Evolutionary conservation across 2,329 filamentous ascomycete genomes (phyloP).

Genomic region (Talaromyces albobiverticillius): DNA sequence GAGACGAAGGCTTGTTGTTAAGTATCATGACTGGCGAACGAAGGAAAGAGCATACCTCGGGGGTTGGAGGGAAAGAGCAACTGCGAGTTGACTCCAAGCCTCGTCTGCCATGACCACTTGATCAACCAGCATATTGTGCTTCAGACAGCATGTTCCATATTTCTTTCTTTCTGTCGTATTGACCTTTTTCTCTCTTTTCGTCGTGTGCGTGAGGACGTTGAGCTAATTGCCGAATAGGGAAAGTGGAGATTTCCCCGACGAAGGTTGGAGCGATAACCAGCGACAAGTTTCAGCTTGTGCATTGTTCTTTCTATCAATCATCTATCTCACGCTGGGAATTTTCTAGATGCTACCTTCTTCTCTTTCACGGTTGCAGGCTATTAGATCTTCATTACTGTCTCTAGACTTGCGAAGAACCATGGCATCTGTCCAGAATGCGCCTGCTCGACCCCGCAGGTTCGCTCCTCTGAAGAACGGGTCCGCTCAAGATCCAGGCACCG

Average conservation of each 20-base stretch:
- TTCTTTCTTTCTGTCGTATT: not conserved
- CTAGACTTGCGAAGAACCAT: constrained; percentile 18
- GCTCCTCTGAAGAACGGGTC: constrained; percentile 42
- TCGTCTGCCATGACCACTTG: not conserved
- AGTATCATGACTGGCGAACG: not conserved
- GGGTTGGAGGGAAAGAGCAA: not conserved
- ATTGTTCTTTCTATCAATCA: not conserved
- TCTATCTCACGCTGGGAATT: not conserved
- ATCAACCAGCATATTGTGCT: too few species aligned
- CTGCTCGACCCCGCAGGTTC: constrained; percentile 43
- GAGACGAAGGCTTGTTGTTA: too few species aligned
- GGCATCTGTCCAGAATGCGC: constrained; percentile 21
- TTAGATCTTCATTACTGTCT: not conserved
- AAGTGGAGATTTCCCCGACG: constrained; percentile 7
- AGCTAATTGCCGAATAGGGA: constrained; percentile 5
- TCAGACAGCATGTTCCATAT: too few species aligned
- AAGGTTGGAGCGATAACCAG: not conserved
- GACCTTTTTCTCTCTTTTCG: not conserved
- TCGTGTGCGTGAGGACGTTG: not conserved
- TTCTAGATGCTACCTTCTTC: not conserved
- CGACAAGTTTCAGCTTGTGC: not conserved
- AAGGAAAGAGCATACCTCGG: constrained; percentile 2
- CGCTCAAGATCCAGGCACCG: constrained; percentile 24
- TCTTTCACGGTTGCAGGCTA: not conserved
- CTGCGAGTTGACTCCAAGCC: not conserved